Percentiles rank a stretch among this genome's conserved stretches.
Conservation (phyloP, 257 asterid species). For the Penstemon newberryi region DNA sequence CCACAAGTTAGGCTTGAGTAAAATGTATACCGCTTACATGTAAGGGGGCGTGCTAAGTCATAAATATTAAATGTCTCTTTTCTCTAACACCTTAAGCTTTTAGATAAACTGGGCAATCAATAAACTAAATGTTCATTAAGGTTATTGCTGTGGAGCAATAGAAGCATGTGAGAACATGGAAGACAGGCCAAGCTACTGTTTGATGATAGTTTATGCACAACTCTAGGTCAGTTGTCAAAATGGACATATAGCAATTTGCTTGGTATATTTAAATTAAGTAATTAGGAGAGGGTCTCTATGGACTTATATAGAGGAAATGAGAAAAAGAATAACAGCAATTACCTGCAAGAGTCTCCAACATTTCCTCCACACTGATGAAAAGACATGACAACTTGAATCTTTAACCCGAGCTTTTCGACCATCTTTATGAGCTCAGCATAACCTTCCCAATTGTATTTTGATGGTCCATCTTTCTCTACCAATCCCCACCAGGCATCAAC, state of each 20-base stretch:
- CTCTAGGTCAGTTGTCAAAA: not conserved
- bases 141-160: no score
- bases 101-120: no score
- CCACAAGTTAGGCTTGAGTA: no score
- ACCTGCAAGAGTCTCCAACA: conserved; percentile 97
- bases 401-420: conserved; percentile 74
- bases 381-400: conserved; percentile 93
- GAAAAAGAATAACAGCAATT: conserved; percentile 4
- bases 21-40: no score
- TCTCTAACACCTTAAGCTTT: no score
- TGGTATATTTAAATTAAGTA: not conserved
- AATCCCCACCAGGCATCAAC: conserved; percentile 98
- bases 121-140: no score
- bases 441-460: conserved; percentile 93
- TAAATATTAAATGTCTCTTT: no score
- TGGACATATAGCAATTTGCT: not conserved
- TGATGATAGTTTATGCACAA: no score
- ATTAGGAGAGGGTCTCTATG: not conserved
- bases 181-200: not conserved
- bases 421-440: conserved; percentile 76
- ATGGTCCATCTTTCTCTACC: conserved; percentile 90
- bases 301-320: not conserved
- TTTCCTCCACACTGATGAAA: conserved; percentile 96
- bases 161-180: no score
- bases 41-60: no score